Percentiles rank a stretch among this genome's conserved stretches.
Conservation (phyloP, 164 flowering plant genomes). For the Paratinospora sagittata region DNA sequence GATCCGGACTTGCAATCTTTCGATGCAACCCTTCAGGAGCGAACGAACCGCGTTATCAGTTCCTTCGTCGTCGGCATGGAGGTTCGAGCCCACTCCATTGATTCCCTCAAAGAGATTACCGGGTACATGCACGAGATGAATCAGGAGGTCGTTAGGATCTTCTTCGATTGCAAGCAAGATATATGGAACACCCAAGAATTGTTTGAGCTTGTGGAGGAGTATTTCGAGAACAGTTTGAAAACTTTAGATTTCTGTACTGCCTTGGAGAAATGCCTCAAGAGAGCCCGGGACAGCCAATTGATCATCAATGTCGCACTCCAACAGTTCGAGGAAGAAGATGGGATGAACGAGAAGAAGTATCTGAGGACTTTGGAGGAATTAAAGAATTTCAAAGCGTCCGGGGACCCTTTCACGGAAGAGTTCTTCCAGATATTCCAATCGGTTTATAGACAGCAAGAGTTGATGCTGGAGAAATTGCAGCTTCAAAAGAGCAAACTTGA, state of each 20-base stretch:
- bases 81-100: constrained; percentile 52
- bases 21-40: constrained; percentile 46
- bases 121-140: constrained; percentile 65
- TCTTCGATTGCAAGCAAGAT: constrained; percentile 55
- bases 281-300: constrained; percentile 60
- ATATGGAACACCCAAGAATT: constrained; percentile 64
- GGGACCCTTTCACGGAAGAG: constrained; percentile 66
- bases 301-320: constrained; percentile 52
- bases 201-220: constrained; percentile 60
- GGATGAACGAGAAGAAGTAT: constrained; percentile 21
- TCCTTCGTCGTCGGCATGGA: constrained; percentile 48
- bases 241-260: constrained; percentile 71
- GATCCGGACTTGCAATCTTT: constrained; percentile 59
- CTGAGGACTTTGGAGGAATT: constrained; percentile 47
- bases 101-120: constrained; percentile 58
- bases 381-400: constrained; percentile 52
- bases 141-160: constrained; percentile 61
- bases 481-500: constrained; percentile 56
- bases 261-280: constrained; percentile 55
- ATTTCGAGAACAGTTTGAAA: constrained; percentile 63
- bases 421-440: constrained; percentile 47
- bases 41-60: constrained; percentile 51
- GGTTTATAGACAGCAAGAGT: constrained; percentile 45
- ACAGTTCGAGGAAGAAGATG: constrained; percentile 55
- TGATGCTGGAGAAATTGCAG: constrained; percentile 55